phyloP scores from a whole-genome alignment of 2,329 filamentous ascomycete species.

The Pestalotiopsis sp. region DNA sequence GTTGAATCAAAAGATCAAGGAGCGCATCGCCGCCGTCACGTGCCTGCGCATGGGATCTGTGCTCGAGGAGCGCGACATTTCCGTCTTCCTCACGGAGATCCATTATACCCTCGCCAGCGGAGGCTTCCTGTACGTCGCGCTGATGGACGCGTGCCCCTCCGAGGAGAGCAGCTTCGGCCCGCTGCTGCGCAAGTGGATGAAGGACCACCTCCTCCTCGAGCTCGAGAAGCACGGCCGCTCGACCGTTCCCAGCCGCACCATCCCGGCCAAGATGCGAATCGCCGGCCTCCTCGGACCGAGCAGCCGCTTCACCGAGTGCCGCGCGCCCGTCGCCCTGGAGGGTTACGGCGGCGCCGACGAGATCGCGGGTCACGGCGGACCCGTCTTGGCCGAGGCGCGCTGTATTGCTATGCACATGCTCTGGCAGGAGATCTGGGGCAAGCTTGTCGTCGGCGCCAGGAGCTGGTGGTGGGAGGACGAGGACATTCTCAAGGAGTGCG shows the following conservation, averaged over 20 bases:
- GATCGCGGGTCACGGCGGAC: constrained; percentile 25
- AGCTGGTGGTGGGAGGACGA: constrained; percentile 64
- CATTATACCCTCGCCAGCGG: constrained; percentile 54
- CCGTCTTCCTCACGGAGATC: constrained; percentile 55
- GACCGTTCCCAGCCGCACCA: constrained; percentile 56
- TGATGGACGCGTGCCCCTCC: constrained; percentile 62
- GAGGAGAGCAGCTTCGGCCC: constrained; percentile 56
- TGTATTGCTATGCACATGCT: constrained; percentile 55
- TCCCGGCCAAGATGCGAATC: constrained; percentile 60
- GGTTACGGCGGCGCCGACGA: constrained; percentile 16
- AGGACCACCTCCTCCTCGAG: constrained; percentile 59
- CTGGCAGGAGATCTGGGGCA: constrained; percentile 63
- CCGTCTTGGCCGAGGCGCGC: constrained; percentile 47
- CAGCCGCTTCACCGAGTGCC: constrained; percentile 48
- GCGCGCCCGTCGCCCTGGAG: constrained; percentile 46
- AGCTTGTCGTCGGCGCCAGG: constrained; percentile 44
- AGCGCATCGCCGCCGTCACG: constrained; percentile 36
- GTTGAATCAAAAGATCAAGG: neutral
- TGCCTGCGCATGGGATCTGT: constrained; percentile 57
- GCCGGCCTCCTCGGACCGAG: constrained; percentile 50
- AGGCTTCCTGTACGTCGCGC: constrained; percentile 57
- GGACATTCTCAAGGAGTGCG: constrained; percentile 55
- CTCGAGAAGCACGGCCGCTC: constrained; percentile 60
- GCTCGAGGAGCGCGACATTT: constrained; percentile 57
- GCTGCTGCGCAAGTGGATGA: constrained; percentile 59